Evolutionary conservation across 2,329 filamentous ascomycete genomes (phyloP).

Genomic region (Hypocrella siamensis): DNA sequence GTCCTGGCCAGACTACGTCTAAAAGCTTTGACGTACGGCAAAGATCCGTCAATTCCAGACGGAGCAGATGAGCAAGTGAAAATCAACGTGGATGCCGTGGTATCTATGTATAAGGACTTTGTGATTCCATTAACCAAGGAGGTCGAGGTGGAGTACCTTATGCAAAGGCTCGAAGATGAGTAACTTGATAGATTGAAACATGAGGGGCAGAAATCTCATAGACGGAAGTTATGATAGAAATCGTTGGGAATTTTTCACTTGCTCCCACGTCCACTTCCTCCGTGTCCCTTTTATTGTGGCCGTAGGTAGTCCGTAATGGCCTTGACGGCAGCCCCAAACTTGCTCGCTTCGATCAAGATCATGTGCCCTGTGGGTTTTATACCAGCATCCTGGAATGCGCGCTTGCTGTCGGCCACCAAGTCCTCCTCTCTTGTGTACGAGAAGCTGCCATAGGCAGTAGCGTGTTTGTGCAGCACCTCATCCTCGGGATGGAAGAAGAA

Average conservation of each 20-base stretch:
- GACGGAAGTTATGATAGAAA: no score
- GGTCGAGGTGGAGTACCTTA: constrained; percentile 94
- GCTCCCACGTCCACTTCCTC: no score
- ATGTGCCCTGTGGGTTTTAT: constrained; percentile 72
- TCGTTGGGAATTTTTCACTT: no score
- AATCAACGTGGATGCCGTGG: constrained; percentile 84
- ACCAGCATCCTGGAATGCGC: constrained; percentile 87
- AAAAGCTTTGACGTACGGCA: constrained; percentile 90
- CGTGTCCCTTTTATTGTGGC: constrained; percentile 17
- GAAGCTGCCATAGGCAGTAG: constrained; percentile 52
- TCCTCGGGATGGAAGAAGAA: constrained; percentile 97
- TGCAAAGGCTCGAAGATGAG: constrained; percentile 58
- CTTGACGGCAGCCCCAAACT: constrained; percentile 62
- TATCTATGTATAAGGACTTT: constrained; percentile 78
- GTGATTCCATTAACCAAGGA: constrained; percentile 97
- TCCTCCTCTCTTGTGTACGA: constrained; percentile 72
- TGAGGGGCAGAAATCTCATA: background rate
- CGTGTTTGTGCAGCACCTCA: constrained; percentile 69
- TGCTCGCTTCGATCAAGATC: constrained; percentile 69
- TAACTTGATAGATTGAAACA: background rate
- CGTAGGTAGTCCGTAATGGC: constrained; percentile 61
- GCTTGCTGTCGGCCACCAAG: constrained; percentile 73
- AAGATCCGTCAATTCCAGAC: constrained; percentile 55
- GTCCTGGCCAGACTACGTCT: constrained; percentile 73
- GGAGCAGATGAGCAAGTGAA: constrained; percentile 47